Base-by-base conservation (phyloP, 305 asterid genomes). In the Fraxinus sp. region DNA sequence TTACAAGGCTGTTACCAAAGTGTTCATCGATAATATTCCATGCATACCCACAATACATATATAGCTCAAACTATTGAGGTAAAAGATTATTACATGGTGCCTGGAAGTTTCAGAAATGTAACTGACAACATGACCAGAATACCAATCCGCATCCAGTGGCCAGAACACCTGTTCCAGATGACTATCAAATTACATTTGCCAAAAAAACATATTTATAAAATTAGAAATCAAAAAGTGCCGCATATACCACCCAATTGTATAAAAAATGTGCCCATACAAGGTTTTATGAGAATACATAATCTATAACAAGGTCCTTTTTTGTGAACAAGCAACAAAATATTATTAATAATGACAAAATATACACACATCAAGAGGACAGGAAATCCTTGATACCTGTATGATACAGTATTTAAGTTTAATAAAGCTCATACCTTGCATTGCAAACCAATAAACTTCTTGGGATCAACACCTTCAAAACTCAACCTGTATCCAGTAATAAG, bases 81-180 rank as follows among this genome's bases (percentile, higher is more conserved):
- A 64, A 81, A 86, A 83, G 84, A 86, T 82, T 82, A 81, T 89
- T 97, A 95, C 99, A 84, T 86, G 88, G 87, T 97, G 98, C 14
- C 97, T 90, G n/a, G 90, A 90, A 74, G 91, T 89, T 89, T 92
- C 93, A 16, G 84, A 82, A 84, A 86, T 85, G 85, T 92, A 92
- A 79, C 89, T 93, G 55, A 74, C 86, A 80, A 97, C 77, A 20
- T 80, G 86, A 59, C 97, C 99, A 74, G 39, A 32, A 87, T 95
- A 97, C 99, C 99, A 97, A 83, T 85, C 89, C 79, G 96, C 98
- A 91, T 97, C 99, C 89, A 97, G 86, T 22, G 99, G 99, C 99
- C 99, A 97, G 86, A 86, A 93, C 6, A 94, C 95, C 99, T 97
- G 93, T 85, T 59, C 84, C 88, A 74, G 74, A 46, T 57, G 57